Evolutionary conservation across 2,329 filamentous ascomycete species (phyloP), one percentile per base, ranked within the genome.

Genomic region (Diaporthe batatas): DNA sequence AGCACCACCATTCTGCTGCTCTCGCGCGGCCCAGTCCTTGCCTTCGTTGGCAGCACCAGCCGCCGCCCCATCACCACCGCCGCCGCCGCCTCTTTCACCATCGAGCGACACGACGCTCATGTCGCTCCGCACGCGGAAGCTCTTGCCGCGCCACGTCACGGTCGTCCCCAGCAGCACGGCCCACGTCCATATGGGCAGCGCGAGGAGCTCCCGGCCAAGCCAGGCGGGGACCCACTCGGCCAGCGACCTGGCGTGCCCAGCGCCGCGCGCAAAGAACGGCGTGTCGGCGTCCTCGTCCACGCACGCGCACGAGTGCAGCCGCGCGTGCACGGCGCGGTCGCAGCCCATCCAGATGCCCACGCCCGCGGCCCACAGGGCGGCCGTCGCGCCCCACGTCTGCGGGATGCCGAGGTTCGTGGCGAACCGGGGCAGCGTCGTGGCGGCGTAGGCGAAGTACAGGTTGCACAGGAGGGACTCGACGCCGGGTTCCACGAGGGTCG

Each of bases 401-500:
- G 91, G 85, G 11, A 93, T 83, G 39, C 85, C 84, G 23, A 91
- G 77, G 7, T 78, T 81, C 0, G 84, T 77, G 69, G 87, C 82
- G 74, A 94, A 89, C 80, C 87, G 91, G 0, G 93, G 90, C 0
- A 97, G 79, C 0, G 92, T 94, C 0, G 94, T 97, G 3, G 94
- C 79, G 0, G 92, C 94, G 81, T 93, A 97, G 1, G 94, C 89
- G 55, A 95, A 91, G 79, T 97, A 95, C 0, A 91, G 83, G 29
- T 92, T 94, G 82, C 95, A 98, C 0, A 98, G 80, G 44, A 99
- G 88, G 36, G 92, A 93, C 81, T 99, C 96, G 0, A 97, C 95
- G 2, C 95, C 95, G 0, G 96, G 96, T 80, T 99, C 96, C 3
- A 98, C 94, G 1, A 98, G 85, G 0, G 97, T 98, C 0, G 96